phyloP scores from a whole-genome alignment of 78 protist species.

The Anaeramoeba ignava region DNA sequence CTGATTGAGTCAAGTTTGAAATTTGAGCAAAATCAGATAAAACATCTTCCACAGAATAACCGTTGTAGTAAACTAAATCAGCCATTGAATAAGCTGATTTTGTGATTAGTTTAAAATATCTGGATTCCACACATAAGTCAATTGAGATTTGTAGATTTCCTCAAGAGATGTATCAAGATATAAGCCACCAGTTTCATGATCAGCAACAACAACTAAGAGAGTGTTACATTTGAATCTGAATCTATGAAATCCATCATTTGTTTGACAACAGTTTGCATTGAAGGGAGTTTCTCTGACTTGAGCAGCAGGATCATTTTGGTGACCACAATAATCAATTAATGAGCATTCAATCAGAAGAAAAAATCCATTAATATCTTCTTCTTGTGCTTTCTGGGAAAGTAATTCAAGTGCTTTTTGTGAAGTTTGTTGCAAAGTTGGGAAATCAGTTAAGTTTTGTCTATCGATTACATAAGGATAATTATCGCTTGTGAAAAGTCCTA shows the following conservation, averaged over 20 bases:
- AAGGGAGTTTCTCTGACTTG: constrained; percentile 25
- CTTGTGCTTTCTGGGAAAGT: no score
- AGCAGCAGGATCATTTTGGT: constrained; percentile 40
- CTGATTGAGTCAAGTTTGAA: no score
- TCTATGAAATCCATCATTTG: constrained; percentile 23
- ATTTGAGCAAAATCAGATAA: no score
- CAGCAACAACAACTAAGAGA: constrained; percentile 32
- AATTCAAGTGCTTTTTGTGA: no score
- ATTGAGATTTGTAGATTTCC: no score
- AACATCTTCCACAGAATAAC: no score
- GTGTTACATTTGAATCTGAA: constrained; percentile 38
- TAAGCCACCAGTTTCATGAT: constrained; percentile 65
- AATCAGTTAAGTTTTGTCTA: no score
- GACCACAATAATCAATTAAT: constrained; percentile 54
- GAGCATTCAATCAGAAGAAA: constrained; percentile 34
- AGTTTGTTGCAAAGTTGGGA: no score
- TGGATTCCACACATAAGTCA: constrained; percentile 16
- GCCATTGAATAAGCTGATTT: background rate
- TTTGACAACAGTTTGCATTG: constrained; percentile 30
- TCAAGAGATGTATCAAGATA: background rate
- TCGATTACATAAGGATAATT: no score
- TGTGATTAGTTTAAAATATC: background rate
- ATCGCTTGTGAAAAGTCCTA: no score
- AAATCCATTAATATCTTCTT: constrained; percentile 16
- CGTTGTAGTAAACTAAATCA: background rate